Percentiles rank a stretch among this genome's conserved stretches.
Conservation (phyloP, 805 yeast species). For the Saturnispora besseyi region DNA sequence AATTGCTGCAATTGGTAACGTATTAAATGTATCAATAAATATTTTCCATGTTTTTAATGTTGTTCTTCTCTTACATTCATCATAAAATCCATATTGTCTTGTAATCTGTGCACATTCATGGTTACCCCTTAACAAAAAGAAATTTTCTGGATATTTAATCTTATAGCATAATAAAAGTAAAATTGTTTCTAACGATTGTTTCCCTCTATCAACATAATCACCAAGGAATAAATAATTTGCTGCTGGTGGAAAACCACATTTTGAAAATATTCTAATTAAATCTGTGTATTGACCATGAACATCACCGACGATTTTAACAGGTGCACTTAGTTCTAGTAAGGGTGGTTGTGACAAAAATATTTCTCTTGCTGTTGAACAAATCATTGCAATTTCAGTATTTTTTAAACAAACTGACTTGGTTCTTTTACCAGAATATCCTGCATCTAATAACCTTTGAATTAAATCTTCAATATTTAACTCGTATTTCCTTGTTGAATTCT, state of each 20-base stretch:
- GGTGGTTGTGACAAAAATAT: conserved; percentile 87
- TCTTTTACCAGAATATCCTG: conserved; percentile 92
- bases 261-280: conserved; percentile 79
- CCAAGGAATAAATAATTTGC: conserved; percentile 89
- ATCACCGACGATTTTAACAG: conserved; percentile 84
- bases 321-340: conserved; percentile 74
- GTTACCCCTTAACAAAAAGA: conserved; percentile 86
- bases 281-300: conserved; percentile 97
- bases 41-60: conserved; percentile 89
- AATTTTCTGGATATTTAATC: conserved; percentile 93
- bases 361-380: conserved; percentile 84
- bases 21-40: conserved; percentile 90
- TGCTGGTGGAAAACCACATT: conserved; percentile 95
- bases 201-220: conserved; percentile 96
- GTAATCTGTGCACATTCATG: conserved; percentile 98
- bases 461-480: conserved; percentile 64
- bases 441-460: conserved; percentile 85
- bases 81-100: conserved; percentile 93
- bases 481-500: conserved; percentile 6
- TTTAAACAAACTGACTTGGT: conserved; percentile 84
- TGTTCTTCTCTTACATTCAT: conserved; percentile 93
- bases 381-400: conserved; percentile 76
- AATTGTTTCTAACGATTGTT: conserved; percentile 90
- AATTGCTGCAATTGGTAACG: conserved; percentile 90
- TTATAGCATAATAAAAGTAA: conserved; percentile 81